Base-by-base conservation (phyloP, 768 basidiomycete species). In the Boletus tomentosulus region DNA sequence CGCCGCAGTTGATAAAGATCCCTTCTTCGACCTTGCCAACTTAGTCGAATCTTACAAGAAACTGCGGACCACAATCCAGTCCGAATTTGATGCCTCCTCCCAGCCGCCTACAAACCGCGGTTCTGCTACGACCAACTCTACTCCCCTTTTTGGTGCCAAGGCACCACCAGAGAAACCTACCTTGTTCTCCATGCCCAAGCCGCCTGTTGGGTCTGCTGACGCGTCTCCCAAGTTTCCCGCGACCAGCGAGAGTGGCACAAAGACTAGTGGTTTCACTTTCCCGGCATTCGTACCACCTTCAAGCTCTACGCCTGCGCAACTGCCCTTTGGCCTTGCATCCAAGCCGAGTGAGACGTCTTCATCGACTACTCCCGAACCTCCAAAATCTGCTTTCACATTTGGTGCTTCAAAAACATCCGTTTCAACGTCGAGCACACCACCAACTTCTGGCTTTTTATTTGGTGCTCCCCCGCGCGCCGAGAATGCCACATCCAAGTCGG, bases 11-110 rank as follows among this genome's bases (percentile, higher is more conserved):
- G 80, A 86, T 46, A 72, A 77, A 15, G 87, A 91, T 68, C 85
- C 88, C 2, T 90, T 89, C 65, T 65, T 71, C n/a, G 85, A 91
- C 56, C 64, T 88, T 11, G 70, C 77, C n/a, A 66, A 71, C 30
- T 54, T 85, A 6, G 59, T 86, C 9, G 79, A 83, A 54, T 76
- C 75, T 41, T 91, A 91, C 69, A 83, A 76, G 62, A 72, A 71
- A 16, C 62, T 82, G 24, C 81, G 89, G 6, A 66, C 73, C 28
- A 72, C 75, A 34, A 76, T 83, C 10, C 81, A 84, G 64, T 76
- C 77, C 46, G 80, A 84, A 24, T 83, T 76, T 57, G 81, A 87
- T 46, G 54, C 50, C 33, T 67, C 71, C 16, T 56, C 62, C 1
- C 66, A 65, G 48, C 12, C 53, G 3, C 13, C 55, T 8, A 31